A percentile compares a stretch with the other conserved stretches of the same genome.
phyloP scores from a whole-genome alignment of 208 protist species.

The Crithidia fasciculata region DNA sequence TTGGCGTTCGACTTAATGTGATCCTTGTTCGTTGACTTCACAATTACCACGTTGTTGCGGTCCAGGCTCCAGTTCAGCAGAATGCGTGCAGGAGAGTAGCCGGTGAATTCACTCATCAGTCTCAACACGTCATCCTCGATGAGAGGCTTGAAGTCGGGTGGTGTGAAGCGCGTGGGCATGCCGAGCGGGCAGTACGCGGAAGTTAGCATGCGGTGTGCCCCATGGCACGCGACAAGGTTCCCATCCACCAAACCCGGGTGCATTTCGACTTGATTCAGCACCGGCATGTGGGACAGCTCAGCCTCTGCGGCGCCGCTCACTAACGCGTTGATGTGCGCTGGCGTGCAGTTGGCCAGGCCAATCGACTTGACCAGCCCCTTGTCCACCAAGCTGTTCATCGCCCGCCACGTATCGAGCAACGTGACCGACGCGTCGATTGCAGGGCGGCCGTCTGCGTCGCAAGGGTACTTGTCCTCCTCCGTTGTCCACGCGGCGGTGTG shows the following conservation, averaged over 20 bases:
- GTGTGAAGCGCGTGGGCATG: constrained; percentile 73
- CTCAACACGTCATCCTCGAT: constrained; percentile 46
- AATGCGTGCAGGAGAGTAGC: constrained; percentile 68
- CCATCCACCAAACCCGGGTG: constrained; percentile 77
- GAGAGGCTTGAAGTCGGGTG: constrained; percentile 59
- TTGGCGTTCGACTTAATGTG: constrained; percentile 90
- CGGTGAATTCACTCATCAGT: constrained; percentile 61
- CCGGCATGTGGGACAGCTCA: constrained; percentile 46
- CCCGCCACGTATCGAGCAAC: constrained; percentile 84
- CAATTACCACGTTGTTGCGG: constrained; percentile 82
- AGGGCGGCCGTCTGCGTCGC: constrained; percentile 46
- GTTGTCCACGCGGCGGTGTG: constrained; percentile 51
- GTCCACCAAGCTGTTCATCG: constrained; percentile 86
- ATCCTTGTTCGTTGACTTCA: constrained; percentile 74
- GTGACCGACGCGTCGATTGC: constrained; percentile 60
- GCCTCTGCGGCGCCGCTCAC: constrained; percentile 23
- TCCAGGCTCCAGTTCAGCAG: constrained; percentile 86
- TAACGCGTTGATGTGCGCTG: constrained; percentile 65
- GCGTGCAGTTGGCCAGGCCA: constrained; percentile 87
- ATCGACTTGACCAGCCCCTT: constrained; percentile 88
- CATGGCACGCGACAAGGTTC: constrained; percentile 54
- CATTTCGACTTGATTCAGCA: constrained; percentile 92
- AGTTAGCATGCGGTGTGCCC: constrained; percentile 68
- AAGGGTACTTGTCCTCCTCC: constrained; percentile 72
- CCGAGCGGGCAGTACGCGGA: constrained; percentile 89